A percentile compares a stretch with the other conserved stretches of the same genome.
These are phyloP conservation scores for Carex arenaria DNA, from an alignment of 202 grass and related monocot genomes.

Conservation along the genomic window DNA sequence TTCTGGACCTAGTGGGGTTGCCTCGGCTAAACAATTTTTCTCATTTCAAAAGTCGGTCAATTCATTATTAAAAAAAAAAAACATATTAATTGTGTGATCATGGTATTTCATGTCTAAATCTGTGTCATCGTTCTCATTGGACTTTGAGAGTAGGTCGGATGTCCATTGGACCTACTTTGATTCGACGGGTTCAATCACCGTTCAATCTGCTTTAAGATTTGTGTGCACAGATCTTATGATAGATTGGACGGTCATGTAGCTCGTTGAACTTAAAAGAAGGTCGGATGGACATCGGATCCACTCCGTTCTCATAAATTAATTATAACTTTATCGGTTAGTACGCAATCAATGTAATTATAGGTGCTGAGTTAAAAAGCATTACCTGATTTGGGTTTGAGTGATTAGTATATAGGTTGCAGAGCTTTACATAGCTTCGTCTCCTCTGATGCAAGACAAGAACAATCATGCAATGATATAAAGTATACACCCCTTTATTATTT, in stretches of 20 bases:
- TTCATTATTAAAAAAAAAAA: neutral
- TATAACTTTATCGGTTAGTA: slow-evolving; percentile 13
- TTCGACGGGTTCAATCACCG: too few species aligned
- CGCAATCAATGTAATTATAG: neutral
- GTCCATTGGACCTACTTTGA: too few species aligned
- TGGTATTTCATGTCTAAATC: neutral
- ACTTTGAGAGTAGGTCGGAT: too few species aligned
- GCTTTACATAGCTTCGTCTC: neutral
- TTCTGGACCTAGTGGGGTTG: neutral
- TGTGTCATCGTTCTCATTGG: neutral
- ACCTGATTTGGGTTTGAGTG: neutral
- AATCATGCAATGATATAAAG: slow-evolving; percentile 23
- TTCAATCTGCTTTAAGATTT: too few species aligned
- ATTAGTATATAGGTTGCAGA: slow-evolving; percentile 4
- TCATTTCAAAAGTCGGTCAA: neutral
- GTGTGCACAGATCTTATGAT: too few species aligned
- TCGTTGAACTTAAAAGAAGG: too few species aligned
- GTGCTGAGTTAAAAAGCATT: neutral
- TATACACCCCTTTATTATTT: neutral
- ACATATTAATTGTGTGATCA: slow-evolving; percentile 11
- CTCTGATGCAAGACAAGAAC: slow-evolving; percentile 18
- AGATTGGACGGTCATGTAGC: too few species aligned
- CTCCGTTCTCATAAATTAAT: slow-evolving; percentile 1
- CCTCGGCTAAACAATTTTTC: neutral
- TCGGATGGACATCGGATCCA: too few species aligned